phyloP scores from a whole-genome alignment of 805 yeast species.

The Yamadazyma kitorensis region DNA sequence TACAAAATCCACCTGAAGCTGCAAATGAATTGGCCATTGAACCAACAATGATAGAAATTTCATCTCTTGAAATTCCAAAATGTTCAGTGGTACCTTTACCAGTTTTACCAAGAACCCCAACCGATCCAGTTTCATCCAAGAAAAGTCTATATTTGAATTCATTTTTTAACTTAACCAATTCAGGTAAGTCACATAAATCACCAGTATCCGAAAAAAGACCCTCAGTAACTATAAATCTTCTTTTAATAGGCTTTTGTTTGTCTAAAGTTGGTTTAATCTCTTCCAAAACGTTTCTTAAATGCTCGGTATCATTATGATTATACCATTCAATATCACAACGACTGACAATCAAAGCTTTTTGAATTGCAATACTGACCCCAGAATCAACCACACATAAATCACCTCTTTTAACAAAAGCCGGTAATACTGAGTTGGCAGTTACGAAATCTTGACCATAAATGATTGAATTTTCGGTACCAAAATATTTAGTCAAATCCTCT shows the following conservation, averaged over 20 bases:
- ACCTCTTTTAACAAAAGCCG: slow-evolving; percentile 94
- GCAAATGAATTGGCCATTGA: slow-evolving; percentile 80
- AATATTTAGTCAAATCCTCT: slow-evolving; percentile 67
- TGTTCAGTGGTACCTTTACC: slow-evolving; percentile 88
- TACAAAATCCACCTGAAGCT: slow-evolving; percentile 90
- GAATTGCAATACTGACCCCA: slow-evolving; percentile 70
- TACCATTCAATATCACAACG: slow-evolving; percentile 83
- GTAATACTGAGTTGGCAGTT: slow-evolving; percentile 83
- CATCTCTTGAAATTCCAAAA: slow-evolving; percentile 61
- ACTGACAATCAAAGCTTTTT: slow-evolving; percentile 83
- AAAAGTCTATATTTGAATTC: slow-evolving; percentile 82
- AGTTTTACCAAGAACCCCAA: slow-evolving; percentile 80
- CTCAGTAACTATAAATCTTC: slow-evolving; percentile 90
- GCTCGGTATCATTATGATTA: slow-evolving; percentile 85
- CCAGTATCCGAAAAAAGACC: slow-evolving; percentile 83
- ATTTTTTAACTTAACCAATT: slow-evolving; percentile 69
- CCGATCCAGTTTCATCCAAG: slow-evolving; percentile 81
- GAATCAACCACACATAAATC: slow-evolving; percentile 88
- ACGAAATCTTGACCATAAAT: slow-evolving; percentile 91
- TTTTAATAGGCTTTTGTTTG: slow-evolving; percentile 71
- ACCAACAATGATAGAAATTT: slow-evolving; percentile 83
- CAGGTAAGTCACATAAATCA: slow-evolving; percentile 68
- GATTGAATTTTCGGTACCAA: slow-evolving; percentile 76
- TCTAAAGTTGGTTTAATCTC: slow-evolving; percentile 59
- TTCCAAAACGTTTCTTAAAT: slow-evolving; percentile 65